Evolutionary conservation across 2,329 filamentous ascomycete genomes (phyloP).

Genomic region (Monilinia fructigena): DNA sequence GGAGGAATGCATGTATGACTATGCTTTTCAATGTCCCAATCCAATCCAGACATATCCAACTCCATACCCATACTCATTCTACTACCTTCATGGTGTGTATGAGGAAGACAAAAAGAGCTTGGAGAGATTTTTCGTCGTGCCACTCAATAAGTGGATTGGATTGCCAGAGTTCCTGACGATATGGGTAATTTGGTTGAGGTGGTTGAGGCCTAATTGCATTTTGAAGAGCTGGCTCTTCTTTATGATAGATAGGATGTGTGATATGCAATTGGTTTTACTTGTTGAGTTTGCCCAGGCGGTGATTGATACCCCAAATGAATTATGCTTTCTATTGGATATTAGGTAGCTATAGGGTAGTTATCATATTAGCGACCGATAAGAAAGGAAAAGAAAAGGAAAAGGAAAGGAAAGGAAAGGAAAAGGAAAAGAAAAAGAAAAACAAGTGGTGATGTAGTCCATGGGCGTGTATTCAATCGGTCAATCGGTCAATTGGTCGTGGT

Average conservation of each 20-base stretch:
- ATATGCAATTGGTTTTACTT: background rate
- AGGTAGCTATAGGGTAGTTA: background rate
- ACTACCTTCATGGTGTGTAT: constrained; percentile 21
- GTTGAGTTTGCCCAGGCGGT: background rate
- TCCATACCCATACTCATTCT: constrained; percentile 6
- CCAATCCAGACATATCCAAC: background rate
- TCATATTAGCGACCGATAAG: background rate
- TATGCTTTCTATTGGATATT: background rate
- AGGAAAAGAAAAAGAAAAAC: too few relatives aligned
- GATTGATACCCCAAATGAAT: background rate
- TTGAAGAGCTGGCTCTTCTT: constrained; percentile 3
- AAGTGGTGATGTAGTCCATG: too few relatives aligned
- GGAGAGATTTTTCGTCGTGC: background rate
- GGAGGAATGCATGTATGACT: constrained; percentile 15
- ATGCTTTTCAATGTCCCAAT: constrained; percentile 3
- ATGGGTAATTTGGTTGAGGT: background rate
- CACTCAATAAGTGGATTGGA: too few relatives aligned
- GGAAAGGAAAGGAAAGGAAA: background rate
- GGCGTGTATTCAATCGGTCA: too few relatives aligned
- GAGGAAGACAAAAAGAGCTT: background rate
- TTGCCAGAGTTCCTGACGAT: background rate
- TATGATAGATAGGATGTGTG: background rate
- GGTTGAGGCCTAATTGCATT: background rate
- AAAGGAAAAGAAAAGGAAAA: too few relatives aligned
- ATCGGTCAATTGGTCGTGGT: background rate